Base-by-base conservation (phyloP, 139 green algal genomes). In the Monoraphidium neglectum region DNA sequence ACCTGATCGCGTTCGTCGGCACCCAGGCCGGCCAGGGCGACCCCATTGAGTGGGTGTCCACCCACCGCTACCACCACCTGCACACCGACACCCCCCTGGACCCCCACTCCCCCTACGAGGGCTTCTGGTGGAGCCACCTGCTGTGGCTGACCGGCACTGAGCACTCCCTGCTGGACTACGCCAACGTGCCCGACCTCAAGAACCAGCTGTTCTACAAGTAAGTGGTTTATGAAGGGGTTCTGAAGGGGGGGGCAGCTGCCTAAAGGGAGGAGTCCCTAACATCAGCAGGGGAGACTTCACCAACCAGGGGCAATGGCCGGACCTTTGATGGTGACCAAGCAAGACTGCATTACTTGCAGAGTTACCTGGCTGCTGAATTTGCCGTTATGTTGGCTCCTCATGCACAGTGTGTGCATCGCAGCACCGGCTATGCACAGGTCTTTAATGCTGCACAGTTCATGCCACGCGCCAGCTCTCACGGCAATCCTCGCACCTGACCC, bases 51-150 rank as follows among this genome's bases (percentile, higher is more conserved):
- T 92, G 87, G 87, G 84, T 89, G 53, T 85, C 40, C 30, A 54
- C 64, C 16, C 87, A 91, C 84, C 54, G 87, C 15, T 79, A 90
- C 61, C 87, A 92, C 79, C 87, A 92, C 78, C 70, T 75, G 30
- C 72, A 89, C 74, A 83, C 70, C 54, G 87, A 92, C 79, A 92
- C 86, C 4, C 77, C 75, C 2, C 67, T 84, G 70, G 87, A 92
- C 65, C 85, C 80, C 6, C 87, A 92, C 76, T 87, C 82, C 23
- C 85, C 87, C 13, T 86, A 92, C 64, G 87, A 92, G 72, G 87
- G 87, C 68, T 86, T 90, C 73, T 90, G 77, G 79, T 81, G 77
- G 54, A 80, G 57, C 46, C 84, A 92, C 81, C 68, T 78, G 38
- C 80, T 82, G 13, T 92, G 84, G 84, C 78, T 92, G 24, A 68